Percentiles rank a stretch among this genome's conserved stretches.
Evolutionary conservation across 495 filamentous ascomycete genomes (phyloP).

Genomic region (Chaetomidium leptoderma): DNA sequence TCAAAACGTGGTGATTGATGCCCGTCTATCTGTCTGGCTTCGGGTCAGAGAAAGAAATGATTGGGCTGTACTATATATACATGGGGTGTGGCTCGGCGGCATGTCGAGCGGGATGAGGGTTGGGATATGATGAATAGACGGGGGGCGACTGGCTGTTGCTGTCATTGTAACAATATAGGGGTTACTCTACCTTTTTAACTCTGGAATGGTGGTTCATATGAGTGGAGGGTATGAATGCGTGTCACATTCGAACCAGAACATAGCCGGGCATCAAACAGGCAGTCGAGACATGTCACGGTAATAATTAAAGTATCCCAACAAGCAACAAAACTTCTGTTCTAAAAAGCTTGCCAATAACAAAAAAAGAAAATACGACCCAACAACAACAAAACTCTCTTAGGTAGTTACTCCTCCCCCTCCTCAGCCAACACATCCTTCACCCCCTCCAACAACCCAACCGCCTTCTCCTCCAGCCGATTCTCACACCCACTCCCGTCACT

Average conservation of each 20-base stretch:
- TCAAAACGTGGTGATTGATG: constrained; percentile 1
- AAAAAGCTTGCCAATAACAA: not conserved
- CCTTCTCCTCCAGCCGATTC: constrained; percentile 68
- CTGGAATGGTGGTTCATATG: not conserved
- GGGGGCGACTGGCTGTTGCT: not conserved
- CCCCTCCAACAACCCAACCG: constrained; percentile 58
- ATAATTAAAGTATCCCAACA: not conserved
- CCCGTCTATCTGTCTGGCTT: not conserved
- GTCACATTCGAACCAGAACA: not conserved
- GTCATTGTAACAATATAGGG: not conserved
- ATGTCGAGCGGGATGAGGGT: not conserved
- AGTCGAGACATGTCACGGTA: too few relatives aligned
- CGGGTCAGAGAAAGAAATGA: not conserved
- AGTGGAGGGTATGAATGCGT: not conserved
- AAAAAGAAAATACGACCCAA: too few relatives aligned
- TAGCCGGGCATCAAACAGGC: not conserved
- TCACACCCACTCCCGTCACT: constrained; percentile 37
- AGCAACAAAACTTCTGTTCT: not conserved
- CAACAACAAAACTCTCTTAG: not conserved
- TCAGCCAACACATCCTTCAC: constrained; percentile 47
- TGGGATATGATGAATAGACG: constrained; percentile 2
- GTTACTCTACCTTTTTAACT: not conserved
- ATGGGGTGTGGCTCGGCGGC: not conserved
- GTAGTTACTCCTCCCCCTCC: constrained; percentile 29
- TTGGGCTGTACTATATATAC: not conserved